phyloP scores from a whole-genome alignment of 202 grass and related monocot genomes.

The Carex arenaria region DNA sequence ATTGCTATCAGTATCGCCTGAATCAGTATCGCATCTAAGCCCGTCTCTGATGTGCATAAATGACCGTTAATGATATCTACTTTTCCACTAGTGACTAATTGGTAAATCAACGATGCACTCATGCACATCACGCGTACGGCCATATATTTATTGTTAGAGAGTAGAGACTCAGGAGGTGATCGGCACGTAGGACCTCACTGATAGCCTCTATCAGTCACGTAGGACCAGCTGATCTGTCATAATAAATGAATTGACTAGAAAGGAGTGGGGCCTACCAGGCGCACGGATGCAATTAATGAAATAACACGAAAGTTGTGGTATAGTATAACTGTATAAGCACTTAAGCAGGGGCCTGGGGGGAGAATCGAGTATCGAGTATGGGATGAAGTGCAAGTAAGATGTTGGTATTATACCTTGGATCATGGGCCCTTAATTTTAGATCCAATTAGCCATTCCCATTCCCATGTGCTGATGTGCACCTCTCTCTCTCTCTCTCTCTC shows the following conservation, averaged over 20 bases:
- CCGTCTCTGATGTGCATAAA: no score
- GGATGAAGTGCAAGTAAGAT: conserved; percentile 27
- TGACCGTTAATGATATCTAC: no score
- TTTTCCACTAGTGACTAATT: no score
- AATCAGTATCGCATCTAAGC: no score
- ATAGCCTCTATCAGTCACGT: no score
- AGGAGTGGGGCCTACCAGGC: not conserved
- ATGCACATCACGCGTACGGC: not conserved
- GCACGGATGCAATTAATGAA: conserved; percentile 23
- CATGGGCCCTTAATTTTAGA: conserved; percentile 1
- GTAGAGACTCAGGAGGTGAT: not conserved
- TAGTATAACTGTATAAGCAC: no score
- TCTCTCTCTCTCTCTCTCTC: not conserved
- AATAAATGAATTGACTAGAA: conserved; percentile 14
- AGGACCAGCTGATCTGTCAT: conserved; percentile 16
- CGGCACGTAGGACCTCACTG: no score
- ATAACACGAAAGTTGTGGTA: conserved; percentile 1
- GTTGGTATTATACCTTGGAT: conserved; percentile 29
- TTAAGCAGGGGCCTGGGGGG: not conserved
- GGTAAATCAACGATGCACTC: not conserved
- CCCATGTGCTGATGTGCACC: conserved; percentile 8
- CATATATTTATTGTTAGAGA: not conserved
- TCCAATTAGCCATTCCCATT: not conserved
- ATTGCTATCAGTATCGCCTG: no score
- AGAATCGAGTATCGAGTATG: not conserved